Evolutionary conservation across 495 filamentous ascomycete species (phyloP), one percentile per base, ranked within the genome.

Genomic region (Hyaloscypha bicolor): DNA sequence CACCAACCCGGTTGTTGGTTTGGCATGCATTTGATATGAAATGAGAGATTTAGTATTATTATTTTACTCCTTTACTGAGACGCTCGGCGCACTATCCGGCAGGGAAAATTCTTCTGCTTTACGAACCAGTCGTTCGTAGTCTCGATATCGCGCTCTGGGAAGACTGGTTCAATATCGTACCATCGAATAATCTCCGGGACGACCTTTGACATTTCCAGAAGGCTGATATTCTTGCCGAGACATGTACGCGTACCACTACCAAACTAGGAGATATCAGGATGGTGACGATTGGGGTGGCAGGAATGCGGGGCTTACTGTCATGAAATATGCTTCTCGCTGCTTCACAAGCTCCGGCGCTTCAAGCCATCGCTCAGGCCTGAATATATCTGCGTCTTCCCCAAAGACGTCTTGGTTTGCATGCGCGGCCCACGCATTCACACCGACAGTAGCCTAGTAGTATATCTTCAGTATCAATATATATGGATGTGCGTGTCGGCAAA

Each of bases 141-240:
- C 9, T 11, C 19, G 8, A 6, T 9, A 6, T 53, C 22, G 6
- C 9, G 9, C 6, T 53, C 51, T 53, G 51, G 51, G 16, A 8
- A 14, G 6, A 53, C 51, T 8, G 16, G 51, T n/a, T 53, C 22
- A 1, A 53, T 8, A n/a, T 87, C 82, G 72, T 87, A 90, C 22
- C 78, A 73, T 25, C 80, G 77, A 55, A 90, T 75, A 55, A 90
- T 75, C 29, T 80, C 83, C 29, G 88, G 87, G 30, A 90, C 80
- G 12, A 89, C 64, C 73, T 90, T 90, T 67, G 82, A 86, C 35
- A 90, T 83, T 75, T 90, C 87, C 63, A 89, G 72, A 72, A 85
- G 75, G 25, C 80, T 80, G 37, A 90, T 82, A 69, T 90, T 87
- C 62, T 83, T 83, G 14, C 88, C 88, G 72, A 91, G 86, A 72